Evolutionary conservation across 169 alveolate species (phyloP).

Genomic region (Plasmodium sp.): DNA sequence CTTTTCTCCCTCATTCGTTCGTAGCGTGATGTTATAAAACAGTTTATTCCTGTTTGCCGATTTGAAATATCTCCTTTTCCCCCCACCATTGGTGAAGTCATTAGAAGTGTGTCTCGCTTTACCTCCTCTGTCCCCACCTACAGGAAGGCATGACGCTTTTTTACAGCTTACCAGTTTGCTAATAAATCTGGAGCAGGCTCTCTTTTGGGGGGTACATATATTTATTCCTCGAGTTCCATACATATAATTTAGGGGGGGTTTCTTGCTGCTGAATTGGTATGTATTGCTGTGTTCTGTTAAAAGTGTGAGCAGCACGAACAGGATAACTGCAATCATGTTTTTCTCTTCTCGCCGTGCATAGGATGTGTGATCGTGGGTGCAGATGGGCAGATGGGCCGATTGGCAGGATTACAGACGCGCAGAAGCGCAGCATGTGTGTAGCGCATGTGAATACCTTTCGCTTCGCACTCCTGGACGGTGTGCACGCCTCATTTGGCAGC

Average conservation of each 20-base stretch:
- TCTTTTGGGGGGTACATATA: background rate
- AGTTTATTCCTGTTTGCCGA: constrained; percentile 26
- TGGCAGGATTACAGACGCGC: background rate
- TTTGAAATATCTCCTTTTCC: constrained; percentile 8
- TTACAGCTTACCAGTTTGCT: constrained; percentile 6
- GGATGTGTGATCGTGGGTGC: background rate
- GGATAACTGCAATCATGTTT: constrained; percentile 13
- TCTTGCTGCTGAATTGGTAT: constrained; percentile 13
- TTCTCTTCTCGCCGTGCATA: background rate
- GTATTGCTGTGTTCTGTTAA: constrained; percentile 27
- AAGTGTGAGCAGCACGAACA: background rate
- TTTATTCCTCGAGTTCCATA: constrained; percentile 17
- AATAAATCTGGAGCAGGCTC: constrained; percentile 1
- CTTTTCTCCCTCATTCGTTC: constrained; percentile 83
- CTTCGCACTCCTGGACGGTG: background rate
- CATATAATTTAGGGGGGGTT: constrained; percentile 35
- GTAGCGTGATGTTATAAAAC: constrained; percentile 67
- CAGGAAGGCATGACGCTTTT: constrained; percentile 3
- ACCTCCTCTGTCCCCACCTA: background rate
- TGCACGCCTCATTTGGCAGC: background rate
- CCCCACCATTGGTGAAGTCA: background rate
- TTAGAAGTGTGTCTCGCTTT: background rate
- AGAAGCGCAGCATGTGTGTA: background rate
- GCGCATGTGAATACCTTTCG: background rate
- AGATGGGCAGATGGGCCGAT: background rate